Evolutionary conservation across 2,329 filamentous ascomycete species (phyloP), one percentile per base, ranked within the genome.

Genomic region (Penicillium sp.): DNA sequence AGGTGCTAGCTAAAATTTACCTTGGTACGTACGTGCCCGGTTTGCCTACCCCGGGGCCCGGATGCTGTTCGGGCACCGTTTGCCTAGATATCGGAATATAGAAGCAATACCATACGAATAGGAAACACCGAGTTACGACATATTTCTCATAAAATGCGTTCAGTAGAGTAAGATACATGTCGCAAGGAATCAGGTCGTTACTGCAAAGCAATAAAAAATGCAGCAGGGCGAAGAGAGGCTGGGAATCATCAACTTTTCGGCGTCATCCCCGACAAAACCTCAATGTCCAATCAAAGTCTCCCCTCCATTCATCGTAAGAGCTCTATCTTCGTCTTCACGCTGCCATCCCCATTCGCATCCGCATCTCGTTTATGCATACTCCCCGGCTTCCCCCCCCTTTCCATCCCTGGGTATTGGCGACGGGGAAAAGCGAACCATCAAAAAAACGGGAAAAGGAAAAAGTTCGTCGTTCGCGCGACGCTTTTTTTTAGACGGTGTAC

Each of bases 401-500:
- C 62, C 61, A 60, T 57, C 52, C 43, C n/a, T 26, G 53, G 53
- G 53, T 56, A 56, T 56, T 35, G 40, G 42, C 53, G 33, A 56
- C 22, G 33, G 42, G 48, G 30, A 11, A 54, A 35, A 45, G 53
- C 40, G 19, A 37, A 25, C 25, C 16, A 52, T 16, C 25, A 43
- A 35, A 43, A 52, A 42, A 40, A 35, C 33, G 33, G 30, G 26
- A 14, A 28, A 42, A 28, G 19, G 42, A 53, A n/a, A n/a, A 52
- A 25, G 14, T 13, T 25, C 37, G 22, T 49, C 19, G n/a, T 19
- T 19, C 28, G 7, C 40, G 28, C 40, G 28, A 35, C 53, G 13
- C 40, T 22, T 38, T 55, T 55, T 83, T 55, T 83, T 89, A 97
- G 73, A 93, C 93, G 54, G 85, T 84, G 79, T 92, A 92, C 85